These are phyloP conservation scores for Abelmoschus esculentus DNA, from an alignment of 345 rosid genomes.

Conservation along the genomic window DNA sequence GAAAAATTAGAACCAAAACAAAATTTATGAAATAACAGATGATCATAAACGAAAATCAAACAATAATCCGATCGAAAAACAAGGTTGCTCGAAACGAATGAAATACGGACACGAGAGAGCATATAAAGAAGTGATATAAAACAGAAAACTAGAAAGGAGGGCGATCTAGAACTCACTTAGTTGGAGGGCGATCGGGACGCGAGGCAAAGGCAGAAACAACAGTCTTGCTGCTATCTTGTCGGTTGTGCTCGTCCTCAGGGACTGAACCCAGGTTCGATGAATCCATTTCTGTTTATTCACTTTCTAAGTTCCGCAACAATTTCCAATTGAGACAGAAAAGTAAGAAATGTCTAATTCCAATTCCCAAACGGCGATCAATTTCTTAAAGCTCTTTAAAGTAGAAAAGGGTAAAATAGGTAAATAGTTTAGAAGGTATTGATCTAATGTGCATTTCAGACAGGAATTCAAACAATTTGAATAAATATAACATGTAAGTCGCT, in stretches of 20 bases:
- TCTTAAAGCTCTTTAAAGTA: too few relatives aligned
- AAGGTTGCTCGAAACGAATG: neutral
- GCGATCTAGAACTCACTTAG: slow-evolving; percentile 34
- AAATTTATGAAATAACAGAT: neutral
- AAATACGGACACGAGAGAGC: neutral
- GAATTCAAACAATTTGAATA: too few relatives aligned
- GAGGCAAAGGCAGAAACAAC: slow-evolving; percentile 46
- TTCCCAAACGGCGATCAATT: too few relatives aligned
- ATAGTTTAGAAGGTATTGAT: too few relatives aligned
- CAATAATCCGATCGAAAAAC: neutral
- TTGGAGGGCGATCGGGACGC: slow-evolving; percentile 52
- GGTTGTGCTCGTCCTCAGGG: slow-evolving; percentile 36
- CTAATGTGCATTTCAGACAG: too few relatives aligned
- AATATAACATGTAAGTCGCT: too few relatives aligned
- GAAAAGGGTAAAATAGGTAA: too few relatives aligned
- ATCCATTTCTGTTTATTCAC: slow-evolving; percentile 29
- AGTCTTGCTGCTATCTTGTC: slow-evolving; percentile 14
- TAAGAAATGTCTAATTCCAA: neutral
- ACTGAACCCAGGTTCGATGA: slow-evolving; percentile 42
- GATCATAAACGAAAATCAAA: neutral
- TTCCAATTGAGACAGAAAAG: neutral
- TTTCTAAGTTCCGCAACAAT: neutral
- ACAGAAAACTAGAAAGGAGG: neutral
- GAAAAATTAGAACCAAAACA: neutral
- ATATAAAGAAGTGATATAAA: neutral